A percentile compares a stretch with the other conserved stretches of the same genome.
Evolutionary conservation across 2,329 filamentous ascomycete genomes (phyloP).

Genomic region (Didymella pomorum): DNA sequence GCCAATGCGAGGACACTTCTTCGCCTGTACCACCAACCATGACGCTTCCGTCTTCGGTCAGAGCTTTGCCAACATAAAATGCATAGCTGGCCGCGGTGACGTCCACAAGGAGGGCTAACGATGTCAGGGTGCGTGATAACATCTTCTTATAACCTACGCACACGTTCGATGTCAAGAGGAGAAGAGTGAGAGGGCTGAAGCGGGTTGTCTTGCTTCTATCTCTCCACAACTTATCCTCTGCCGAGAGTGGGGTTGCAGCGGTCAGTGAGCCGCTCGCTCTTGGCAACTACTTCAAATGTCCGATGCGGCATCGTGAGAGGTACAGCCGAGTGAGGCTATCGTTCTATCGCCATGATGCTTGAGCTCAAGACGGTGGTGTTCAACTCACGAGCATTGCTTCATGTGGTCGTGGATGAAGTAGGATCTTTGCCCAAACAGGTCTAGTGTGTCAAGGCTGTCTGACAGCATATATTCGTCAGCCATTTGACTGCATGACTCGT

Average conservation of each 20-base stretch:
- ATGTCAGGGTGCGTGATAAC: slow-evolving; percentile 12
- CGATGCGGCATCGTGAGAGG: slow-evolving; percentile 9
- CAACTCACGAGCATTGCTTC: not conserved
- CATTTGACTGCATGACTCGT: not conserved
- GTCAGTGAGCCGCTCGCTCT: slow-evolving; percentile 7
- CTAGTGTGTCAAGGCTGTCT: not conserved
- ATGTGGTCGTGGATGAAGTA: not conserved
- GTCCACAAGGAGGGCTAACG: slow-evolving; percentile 21
- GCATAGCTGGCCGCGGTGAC: slow-evolving; percentile 54
- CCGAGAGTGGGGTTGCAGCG: slow-evolving; percentile 19
- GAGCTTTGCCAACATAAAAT: slow-evolving; percentile 58
- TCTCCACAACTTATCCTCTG: slow-evolving; percentile 8
- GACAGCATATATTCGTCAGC: not conserved
- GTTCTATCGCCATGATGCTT: not conserved
- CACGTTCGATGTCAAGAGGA: too few relatives aligned
- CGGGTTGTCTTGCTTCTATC: not conserved
- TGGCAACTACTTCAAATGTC: slow-evolving; percentile 7
- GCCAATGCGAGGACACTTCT: slow-evolving; percentile 59
- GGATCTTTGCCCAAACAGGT: not conserved
- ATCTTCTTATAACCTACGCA: not conserved
- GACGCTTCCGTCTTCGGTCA: slow-evolving; percentile 55
- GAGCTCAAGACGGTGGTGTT: not conserved
- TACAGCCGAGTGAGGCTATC: not conserved
- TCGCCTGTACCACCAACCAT: slow-evolving; percentile 58
- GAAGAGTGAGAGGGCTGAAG: not conserved